phyloP scores from a whole-genome alignment of 1,284 basidiomycete genomes.

The Anthracocystis panici-leucophaei region DNA sequence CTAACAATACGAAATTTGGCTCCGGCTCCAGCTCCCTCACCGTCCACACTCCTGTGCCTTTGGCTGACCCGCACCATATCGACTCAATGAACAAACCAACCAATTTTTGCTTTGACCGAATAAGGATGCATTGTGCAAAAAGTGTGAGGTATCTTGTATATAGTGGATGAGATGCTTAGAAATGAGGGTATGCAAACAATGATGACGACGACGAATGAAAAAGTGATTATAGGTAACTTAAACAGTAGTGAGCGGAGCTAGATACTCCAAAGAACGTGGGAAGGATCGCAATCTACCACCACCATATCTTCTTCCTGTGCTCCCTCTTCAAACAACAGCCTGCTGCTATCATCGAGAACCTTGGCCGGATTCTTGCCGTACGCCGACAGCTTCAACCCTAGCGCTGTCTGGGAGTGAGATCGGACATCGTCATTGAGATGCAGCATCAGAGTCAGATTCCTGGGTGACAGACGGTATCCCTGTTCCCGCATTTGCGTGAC shows the following conservation, averaged over 20 bases:
- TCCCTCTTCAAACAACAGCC: conserved; percentile 41
- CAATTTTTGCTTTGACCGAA: too few species aligned
- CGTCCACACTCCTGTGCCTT: too few species aligned
- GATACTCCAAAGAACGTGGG: conserved; percentile 32
- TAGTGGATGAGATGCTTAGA: background rate
- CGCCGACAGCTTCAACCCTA: conserved; percentile 21
- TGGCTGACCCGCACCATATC: too few species aligned
- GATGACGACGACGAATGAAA: background rate
- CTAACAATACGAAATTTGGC: too few species aligned
- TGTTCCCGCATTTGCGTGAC: conserved; percentile 17
- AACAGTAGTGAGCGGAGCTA: background rate
- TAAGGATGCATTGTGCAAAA: too few species aligned
- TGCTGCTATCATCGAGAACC: conserved; percentile 29
- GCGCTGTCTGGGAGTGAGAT: conserved; percentile 7
- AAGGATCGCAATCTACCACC: conserved; percentile 37
- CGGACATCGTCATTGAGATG: conserved; percentile 22
- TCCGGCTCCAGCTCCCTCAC: too few species aligned
- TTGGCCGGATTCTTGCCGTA: conserved; percentile 21
- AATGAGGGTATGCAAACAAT: background rate
- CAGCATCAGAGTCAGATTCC: conserved; percentile 25
- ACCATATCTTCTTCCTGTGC: conserved; percentile 41
- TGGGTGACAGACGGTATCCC: conserved; percentile 37
- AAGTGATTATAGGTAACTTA: background rate
- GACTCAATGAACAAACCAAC: too few species aligned
- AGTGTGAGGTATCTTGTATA: too few species aligned